Percentiles rank a stretch among this genome's conserved stretches.
These are phyloP conservation scores for Neofusicoccum umdonicola DNA, from an alignment of 2,329 filamentous ascomycete genomes.

Conservation along the genomic window DNA sequence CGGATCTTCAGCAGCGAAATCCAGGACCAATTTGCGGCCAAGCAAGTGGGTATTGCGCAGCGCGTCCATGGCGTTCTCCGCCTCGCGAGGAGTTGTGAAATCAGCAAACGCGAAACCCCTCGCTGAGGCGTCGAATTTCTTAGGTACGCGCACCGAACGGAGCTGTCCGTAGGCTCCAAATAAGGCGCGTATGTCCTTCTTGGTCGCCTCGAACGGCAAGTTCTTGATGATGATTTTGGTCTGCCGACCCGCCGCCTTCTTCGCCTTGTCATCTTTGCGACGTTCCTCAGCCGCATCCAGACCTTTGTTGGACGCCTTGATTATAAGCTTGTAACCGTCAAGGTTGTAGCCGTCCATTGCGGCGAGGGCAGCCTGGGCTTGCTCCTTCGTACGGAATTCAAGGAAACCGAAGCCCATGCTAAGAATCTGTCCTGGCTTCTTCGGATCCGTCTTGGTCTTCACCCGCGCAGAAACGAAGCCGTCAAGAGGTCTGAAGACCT, in stretches of 20 bases:
- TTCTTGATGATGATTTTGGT: conserved; percentile 99
- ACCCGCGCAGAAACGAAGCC: conserved; percentile 88
- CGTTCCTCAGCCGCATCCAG: conserved; percentile 85
- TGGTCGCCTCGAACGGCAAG: conserved; percentile 89
- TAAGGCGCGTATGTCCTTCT: conserved; percentile 84
- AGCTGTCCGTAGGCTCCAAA: conserved; percentile 91
- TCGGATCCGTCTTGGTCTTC: conserved; percentile 91
- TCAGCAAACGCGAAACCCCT: conserved; percentile 97
- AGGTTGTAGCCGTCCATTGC: conserved; percentile 87
- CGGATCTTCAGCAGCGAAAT: conserved; percentile 85
- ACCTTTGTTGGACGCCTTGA: conserved; percentile 84
- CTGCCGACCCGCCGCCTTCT: conserved; percentile 70
- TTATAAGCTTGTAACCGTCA: conserved; percentile 80
- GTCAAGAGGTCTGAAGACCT: conserved; percentile 75
- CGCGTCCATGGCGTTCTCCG: conserved; percentile 84
- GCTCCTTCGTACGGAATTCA: conserved; percentile 75
- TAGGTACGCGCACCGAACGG: conserved; percentile 86
- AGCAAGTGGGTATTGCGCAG: conserved; percentile 90
- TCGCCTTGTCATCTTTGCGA: conserved; percentile 76
- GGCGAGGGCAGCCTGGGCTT: conserved; percentile 75
- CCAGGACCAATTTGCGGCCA: conserved; percentile 82
- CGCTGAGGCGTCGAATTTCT: conserved; percentile 86
- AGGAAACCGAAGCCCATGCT: conserved; percentile 98
- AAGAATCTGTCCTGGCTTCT: conserved; percentile 79
- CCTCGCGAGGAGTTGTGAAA: conserved; percentile 88